Evolutionary conservation across 257 asterid genomes (phyloP).

Genomic region (Primulina huaijiensis): DNA sequence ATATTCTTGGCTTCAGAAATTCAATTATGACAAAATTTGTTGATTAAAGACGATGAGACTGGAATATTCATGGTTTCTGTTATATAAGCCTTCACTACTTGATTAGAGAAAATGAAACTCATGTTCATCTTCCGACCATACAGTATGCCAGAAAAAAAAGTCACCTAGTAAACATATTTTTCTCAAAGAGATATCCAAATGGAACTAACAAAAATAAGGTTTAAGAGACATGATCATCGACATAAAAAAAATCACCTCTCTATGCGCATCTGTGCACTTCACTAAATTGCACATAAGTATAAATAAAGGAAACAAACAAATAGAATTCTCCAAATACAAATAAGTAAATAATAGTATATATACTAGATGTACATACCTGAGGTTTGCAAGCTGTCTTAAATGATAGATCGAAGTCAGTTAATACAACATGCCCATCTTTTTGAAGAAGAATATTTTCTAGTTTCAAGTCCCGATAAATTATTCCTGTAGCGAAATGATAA

Average conservation of each 20-base stretch:
- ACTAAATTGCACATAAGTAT: too few species aligned
- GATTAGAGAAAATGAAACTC: neutral
- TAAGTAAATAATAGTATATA: conserved; percentile 3
- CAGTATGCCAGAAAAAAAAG: neutral
- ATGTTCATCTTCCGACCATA: neutral
- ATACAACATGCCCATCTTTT: conserved; percentile 51
- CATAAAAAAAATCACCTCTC: neutral
- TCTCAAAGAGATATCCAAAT: neutral
- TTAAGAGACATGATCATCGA: neutral
- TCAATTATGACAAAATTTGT: neutral
- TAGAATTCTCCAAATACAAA: neutral
- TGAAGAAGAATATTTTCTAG: conserved; percentile 92
- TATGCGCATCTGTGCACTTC: neutral
- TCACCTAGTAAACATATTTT: neutral
- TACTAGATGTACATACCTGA: conserved; percentile 49
- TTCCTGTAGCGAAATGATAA: conserved; percentile 55
- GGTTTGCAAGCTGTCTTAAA: conserved; percentile 34
- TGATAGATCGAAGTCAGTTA: neutral
- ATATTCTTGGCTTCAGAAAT: neutral
- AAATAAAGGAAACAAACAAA: neutral
- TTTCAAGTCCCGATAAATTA: conserved; percentile 87
- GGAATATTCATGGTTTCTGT: neutral
- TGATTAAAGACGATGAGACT: neutral
- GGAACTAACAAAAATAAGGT: neutral
- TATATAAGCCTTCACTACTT: neutral